phyloP scores from a whole-genome alignment of 1,139 yeast species.

The Scheffersomyces parashehatae region DNA sequence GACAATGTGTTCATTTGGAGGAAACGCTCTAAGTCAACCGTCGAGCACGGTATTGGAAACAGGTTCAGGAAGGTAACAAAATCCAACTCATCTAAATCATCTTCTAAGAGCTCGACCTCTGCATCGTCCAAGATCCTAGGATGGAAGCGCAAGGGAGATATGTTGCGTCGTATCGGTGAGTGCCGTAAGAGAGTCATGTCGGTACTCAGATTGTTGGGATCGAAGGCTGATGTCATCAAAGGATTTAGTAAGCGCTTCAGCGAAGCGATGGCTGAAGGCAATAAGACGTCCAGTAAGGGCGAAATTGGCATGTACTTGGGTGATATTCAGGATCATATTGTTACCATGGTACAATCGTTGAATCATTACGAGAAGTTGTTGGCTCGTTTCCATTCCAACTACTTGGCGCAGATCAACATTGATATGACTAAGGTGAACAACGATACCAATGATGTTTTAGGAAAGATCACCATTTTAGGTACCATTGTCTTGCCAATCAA shows the following conservation, averaged over 20 bases:
- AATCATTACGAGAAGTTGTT: conserved; percentile 92
- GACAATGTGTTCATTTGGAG: conserved; percentile 36
- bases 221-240: conserved; percentile 94
- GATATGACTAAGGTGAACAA: conserved; percentile 98
- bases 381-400: conserved; percentile 92
- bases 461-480: conserved; percentile 90
- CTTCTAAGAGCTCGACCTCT: conserved; percentile 19
- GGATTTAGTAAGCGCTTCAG: conserved; percentile 91
- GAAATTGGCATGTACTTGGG: conserved; percentile 75
- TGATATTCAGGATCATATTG: conserved; percentile 92
- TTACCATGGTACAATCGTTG: conserved; percentile 92
- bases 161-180: conserved; percentile 92
- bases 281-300: conserved; percentile 15
- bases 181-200: conserved; percentile 95
- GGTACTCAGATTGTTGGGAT: conserved; percentile 75
- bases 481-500: conserved; percentile 93
- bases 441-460: conserved; percentile 93
- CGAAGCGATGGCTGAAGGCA: conserved; percentile 63
- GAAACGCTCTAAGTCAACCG: conserved; percentile 42
- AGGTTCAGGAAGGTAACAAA: conserved; percentile 6
- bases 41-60: conserved; percentile 28
- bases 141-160: conserved; percentile 91
- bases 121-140: conserved; percentile 61
- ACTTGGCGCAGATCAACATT: conserved; percentile 92
- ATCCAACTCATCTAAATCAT: conserved; percentile 7